These are phyloP conservation scores for Anacardium occidentale DNA, from an alignment of 345 rosid genomes.

Conservation along the genomic window DNA sequence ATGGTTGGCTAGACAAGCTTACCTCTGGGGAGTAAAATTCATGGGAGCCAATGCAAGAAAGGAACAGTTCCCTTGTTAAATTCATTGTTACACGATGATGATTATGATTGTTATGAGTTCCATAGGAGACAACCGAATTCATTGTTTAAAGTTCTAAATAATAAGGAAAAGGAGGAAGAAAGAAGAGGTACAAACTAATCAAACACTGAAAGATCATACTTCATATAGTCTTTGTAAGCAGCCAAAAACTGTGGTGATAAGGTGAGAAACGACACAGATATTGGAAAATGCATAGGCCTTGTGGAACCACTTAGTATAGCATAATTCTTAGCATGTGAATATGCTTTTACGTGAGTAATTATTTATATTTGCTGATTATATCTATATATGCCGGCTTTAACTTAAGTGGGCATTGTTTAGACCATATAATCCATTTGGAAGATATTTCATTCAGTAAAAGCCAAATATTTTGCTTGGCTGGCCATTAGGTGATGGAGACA, in stretches of 20 bases:
- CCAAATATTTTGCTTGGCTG: neutral
- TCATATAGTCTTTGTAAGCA: neutral
- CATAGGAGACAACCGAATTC: conserved; percentile 1
- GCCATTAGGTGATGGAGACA: no score
- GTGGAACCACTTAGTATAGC: neutral
- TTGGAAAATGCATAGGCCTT: neutral
- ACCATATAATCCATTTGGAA: neutral
- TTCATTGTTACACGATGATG: neutral
- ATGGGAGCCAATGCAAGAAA: conserved; percentile 24
- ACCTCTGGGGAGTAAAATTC: conserved; percentile 30
- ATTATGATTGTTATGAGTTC: neutral
- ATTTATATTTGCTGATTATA: neutral
- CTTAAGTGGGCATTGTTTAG: neutral
- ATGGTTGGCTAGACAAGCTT: neutral
- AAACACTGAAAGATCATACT: no score
- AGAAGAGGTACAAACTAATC: neutral
- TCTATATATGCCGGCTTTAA: neutral
- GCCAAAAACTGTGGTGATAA: conserved; percentile 1
- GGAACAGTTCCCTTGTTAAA: conserved; percentile 7
- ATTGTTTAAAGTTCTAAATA: neutral
- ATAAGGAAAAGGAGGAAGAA: neutral
- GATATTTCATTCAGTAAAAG: conserved; percentile 8
- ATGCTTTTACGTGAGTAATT: no score
- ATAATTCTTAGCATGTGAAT: no score
- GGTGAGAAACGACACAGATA: neutral